Base-by-base conservation (phyloP, 768 basidiomycete genomes). In the Lyophyllum atratum region DNA sequence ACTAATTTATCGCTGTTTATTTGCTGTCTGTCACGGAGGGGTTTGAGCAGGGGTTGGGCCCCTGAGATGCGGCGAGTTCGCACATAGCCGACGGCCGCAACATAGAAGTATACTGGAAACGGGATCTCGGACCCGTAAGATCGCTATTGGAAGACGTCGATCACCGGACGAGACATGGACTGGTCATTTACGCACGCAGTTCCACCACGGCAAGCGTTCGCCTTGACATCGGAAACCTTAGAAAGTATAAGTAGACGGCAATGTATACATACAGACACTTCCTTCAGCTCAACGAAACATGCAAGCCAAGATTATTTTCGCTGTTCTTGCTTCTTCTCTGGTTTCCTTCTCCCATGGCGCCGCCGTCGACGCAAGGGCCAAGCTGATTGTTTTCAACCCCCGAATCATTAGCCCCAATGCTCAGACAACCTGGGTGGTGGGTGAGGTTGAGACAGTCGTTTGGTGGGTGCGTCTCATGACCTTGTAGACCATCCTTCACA, bases 341-440 rank as follows among this genome's bases (percentile, higher is more conserved):
- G 12, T 37, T 73, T 42, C 54, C 57, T 19, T 75, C 69, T 71
- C 72, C 54, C 37, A 59, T 56, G 25, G 48, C 49, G 33, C 57
- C 51, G 33, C 24, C 22, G 31, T 54, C 21, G 17, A 28, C 12
- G 42, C 22, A 34, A 22, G 37, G 46, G 58, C 64, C 17, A 45
- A 59, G 11, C 54, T 64, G 28, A 69, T 70, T 56, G 65, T 75
- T 37, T 75, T 55, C 24, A 64, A 59, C 39, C 74, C 74, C 3
- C 28, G 8, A 11, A 71, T 75, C 47, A 62, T 66, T 22, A 58
- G 50, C 31, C 74, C 74, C 3, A 60, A 65, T 21, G 56, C 59
- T 9, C 44, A 44, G 34, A 66, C 70, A 14, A 52, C 66, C 19
- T 74, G 72, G 72, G 59, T 52, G 1, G 59, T 64, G 49, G 71